Evolutionary conservation across 139 green algal genomes (phyloP).

Genomic region (Auxenochlorella protothecoides): DNA sequence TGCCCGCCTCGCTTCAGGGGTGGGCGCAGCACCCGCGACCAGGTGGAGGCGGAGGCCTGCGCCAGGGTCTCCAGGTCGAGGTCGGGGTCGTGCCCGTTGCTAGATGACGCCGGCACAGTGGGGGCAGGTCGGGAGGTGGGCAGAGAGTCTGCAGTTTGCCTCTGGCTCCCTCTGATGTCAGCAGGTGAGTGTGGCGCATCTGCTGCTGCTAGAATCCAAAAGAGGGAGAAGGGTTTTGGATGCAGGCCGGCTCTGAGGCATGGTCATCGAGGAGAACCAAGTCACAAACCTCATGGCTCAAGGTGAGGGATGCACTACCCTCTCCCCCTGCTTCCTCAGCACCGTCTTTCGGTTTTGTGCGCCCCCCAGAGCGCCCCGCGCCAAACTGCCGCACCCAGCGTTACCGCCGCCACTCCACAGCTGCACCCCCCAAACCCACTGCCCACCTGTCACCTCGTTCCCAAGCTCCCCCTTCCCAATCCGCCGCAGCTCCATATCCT

Average conservation of each 20-base stretch:
- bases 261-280: too few species aligned
- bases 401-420: background rate
- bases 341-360: too few species aligned
- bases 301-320: too few species aligned
- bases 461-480: conserved; percentile 6
- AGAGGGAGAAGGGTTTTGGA: too few species aligned
- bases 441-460: conserved; percentile 1
- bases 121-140: too few species aligned
- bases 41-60: conserved; percentile 2
- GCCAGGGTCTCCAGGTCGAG: conserved; percentile 8
- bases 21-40: conserved; percentile 32
- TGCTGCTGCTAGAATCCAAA: too few species aligned
- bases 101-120: too few species aligned
- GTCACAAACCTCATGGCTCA: too few species aligned
- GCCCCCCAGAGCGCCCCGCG: background rate
- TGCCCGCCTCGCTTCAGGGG: conserved; percentile 50
- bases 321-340: too few species aligned
- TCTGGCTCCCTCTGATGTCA: too few species aligned
- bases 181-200: background rate
- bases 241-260: too few species aligned
- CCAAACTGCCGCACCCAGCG: background rate
- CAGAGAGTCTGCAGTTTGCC: too few species aligned
- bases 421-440: background rate
- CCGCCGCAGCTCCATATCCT: background rate
- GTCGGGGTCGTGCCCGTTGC: conserved; percentile 7